These are phyloP conservation scores for Quercus berberidifolia DNA, from an alignment of 306 rosid species.

Conservation along the genomic window DNA sequence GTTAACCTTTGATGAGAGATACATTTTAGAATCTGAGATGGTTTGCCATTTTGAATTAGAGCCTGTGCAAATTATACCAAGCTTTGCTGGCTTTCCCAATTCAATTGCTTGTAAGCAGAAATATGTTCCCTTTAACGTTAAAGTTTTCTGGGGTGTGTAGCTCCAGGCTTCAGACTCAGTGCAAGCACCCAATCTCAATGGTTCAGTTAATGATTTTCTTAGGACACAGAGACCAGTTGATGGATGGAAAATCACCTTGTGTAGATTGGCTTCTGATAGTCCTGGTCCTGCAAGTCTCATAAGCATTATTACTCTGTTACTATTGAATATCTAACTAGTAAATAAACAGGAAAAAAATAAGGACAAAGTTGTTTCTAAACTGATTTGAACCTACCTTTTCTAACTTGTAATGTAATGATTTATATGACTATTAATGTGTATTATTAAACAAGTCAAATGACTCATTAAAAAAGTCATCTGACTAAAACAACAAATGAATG, in stretches of 20 bases:
- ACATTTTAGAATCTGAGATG: slow-evolving; percentile 72
- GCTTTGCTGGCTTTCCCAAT: slow-evolving; percentile 43
- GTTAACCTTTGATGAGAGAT: slow-evolving; percentile 44
- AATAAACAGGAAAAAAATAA: no score
- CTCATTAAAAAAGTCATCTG: no score
- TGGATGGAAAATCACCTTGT: slow-evolving; percentile 73
- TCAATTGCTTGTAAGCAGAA: slow-evolving; percentile 55
- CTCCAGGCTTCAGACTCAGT: slow-evolving; percentile 54
- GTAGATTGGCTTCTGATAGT: slow-evolving; percentile 5
- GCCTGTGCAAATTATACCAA: slow-evolving; percentile 42
- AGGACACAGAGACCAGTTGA: slow-evolving; percentile 62
- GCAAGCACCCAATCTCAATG: slow-evolving; percentile 60
- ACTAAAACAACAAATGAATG: no score
- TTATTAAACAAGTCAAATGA: no score
- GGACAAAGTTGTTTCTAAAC: no score
- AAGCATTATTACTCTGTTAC: not conserved
- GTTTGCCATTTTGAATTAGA: slow-evolving; percentile 59
- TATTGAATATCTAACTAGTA: no score
- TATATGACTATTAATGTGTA: no score
- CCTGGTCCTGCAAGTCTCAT: slow-evolving; percentile 55
- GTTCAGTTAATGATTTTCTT: slow-evolving; percentile 34
- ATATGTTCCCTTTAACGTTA: slow-evolving; percentile 59
- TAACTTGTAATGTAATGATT: no score
- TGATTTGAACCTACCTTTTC: no score
- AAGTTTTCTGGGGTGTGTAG: slow-evolving; percentile 42